These are phyloP conservation scores for Carex parvula DNA, from an alignment of 176 grass and related monocot genomes.

Conservation along the genomic window DNA sequence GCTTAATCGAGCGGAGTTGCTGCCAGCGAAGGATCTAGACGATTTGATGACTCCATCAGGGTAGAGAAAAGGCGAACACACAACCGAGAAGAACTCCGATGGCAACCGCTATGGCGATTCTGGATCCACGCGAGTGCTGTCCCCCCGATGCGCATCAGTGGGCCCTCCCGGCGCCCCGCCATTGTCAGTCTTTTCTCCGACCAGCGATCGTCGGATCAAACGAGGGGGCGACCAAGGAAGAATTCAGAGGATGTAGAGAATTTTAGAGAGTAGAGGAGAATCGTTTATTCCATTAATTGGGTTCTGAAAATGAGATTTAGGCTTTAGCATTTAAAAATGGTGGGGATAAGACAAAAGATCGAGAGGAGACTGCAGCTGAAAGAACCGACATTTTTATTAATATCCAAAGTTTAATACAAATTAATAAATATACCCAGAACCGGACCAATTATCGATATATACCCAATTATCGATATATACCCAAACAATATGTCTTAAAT, in stretches of 20 bases:
- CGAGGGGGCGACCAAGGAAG: background rate
- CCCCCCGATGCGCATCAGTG: constrained; percentile 52
- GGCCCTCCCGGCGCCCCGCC: constrained; percentile 64
- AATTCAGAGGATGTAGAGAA: background rate
- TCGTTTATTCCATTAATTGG: background rate
- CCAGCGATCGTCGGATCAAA: background rate
- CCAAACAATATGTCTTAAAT: too few species aligned
- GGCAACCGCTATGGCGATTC: constrained; percentile 63
- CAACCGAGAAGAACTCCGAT: constrained; percentile 73
- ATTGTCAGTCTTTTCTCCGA: constrained; percentile 25
- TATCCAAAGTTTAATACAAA: too few species aligned
- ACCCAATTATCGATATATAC: too few species aligned
- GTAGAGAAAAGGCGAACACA: constrained; percentile 78
- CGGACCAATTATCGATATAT: too few species aligned
- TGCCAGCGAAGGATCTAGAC: constrained; percentile 11
- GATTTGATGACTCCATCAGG: constrained; percentile 67
- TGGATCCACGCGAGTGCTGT: constrained; percentile 64
- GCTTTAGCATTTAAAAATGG: background rate
- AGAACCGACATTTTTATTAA: too few species aligned
- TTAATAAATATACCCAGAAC: too few species aligned
- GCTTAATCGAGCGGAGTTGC: constrained; percentile 31
- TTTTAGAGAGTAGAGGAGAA: background rate
- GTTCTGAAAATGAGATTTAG: background rate
- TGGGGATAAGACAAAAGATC: background rate
- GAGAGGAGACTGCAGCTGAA: background rate